phyloP scores from a whole-genome alignment of 2,329 filamentous ascomycete species.

The Ilyonectria destructans region DNA sequence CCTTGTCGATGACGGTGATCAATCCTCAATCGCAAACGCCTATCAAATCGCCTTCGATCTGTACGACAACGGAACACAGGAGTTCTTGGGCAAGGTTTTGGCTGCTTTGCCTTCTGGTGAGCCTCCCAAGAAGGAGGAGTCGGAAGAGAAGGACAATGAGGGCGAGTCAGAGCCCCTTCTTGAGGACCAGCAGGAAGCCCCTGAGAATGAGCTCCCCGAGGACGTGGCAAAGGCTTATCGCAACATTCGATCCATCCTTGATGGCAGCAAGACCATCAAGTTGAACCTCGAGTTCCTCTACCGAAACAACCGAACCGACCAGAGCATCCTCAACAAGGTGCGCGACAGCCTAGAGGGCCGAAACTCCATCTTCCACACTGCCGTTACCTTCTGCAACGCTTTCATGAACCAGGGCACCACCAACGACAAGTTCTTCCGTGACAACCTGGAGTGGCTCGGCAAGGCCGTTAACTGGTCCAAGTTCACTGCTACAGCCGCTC shows the following conservation, averaged over 20 bases:
- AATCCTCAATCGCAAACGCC: slow-evolving; percentile 85
- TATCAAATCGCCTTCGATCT: slow-evolving; percentile 99
- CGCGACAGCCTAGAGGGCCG: slow-evolving; percentile 95
- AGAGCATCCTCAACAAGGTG: slow-evolving; percentile 94
- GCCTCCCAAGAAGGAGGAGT: slow-evolving; percentile 58
- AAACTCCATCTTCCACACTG: slow-evolving; percentile 98
- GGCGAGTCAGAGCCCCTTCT: slow-evolving; percentile 67
- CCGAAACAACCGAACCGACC: slow-evolving; percentile 93
- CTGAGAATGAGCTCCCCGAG: slow-evolving; percentile 69
- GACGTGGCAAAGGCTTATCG: slow-evolving; percentile 71
- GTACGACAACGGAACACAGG: slow-evolving; percentile 98
- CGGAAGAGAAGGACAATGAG: slow-evolving; percentile 62
- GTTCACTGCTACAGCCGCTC: slow-evolving; percentile 95
- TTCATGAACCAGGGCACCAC: slow-evolving; percentile 99
- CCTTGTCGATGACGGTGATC: slow-evolving; percentile 85
- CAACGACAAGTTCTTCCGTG: slow-evolving; percentile 98
- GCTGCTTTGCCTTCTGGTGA: slow-evolving; percentile 79
- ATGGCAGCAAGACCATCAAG: slow-evolving; percentile 94
- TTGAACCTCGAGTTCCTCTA: slow-evolving; percentile 97
- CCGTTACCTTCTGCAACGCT: slow-evolving; percentile 96
- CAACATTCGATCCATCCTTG: slow-evolving; percentile 79
- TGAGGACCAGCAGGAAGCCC: slow-evolving; percentile 65
- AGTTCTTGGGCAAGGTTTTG: slow-evolving; percentile 93
- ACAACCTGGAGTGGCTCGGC: slow-evolving; percentile 97
- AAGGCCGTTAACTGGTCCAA: slow-evolving; percentile 99